A percentile compares a stretch with the other conserved stretches of the same genome.
Evolutionary conservation across 306 rosid species (phyloP).

Genomic region (Cyclanthera cordifolia): DNA sequence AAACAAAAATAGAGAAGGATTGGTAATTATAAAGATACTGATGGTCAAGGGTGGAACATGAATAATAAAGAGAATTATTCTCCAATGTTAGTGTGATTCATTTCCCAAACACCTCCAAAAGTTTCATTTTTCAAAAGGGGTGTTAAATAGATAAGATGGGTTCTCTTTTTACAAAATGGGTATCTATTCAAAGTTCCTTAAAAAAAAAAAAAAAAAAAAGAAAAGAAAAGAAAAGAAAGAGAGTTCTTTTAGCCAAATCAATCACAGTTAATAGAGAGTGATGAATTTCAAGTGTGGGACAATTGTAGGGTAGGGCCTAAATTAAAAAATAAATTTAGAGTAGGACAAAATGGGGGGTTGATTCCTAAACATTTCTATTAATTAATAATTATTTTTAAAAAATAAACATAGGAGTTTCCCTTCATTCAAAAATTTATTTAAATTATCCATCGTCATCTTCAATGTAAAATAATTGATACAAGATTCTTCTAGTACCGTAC

Average conservation of each 20-base stretch:
- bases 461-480: not conserved
- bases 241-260: not conserved
- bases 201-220: not conserved
- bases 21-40: no score
- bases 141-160: not conserved
- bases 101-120: no score
- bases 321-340: not conserved
- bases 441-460: conserved; percentile 7
- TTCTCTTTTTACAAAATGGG: not conserved
- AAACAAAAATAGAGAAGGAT: no score
- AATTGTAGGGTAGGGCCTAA: not conserved
- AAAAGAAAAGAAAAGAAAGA: no score
- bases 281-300: not conserved
- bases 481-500: not conserved
- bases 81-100: no score
- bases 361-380: conserved; percentile 3
- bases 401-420: not conserved
- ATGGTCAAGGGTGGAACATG: no score
- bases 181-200: not conserved
- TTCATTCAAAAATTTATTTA: not conserved
- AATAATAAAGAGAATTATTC: no score
- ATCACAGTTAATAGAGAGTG: not conserved
- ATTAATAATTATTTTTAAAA: not conserved
- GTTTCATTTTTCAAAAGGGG: not conserved
- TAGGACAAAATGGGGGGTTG: not conserved